These are phyloP conservation scores for Fusarium sp. DNA, from an alignment of 2,329 filamentous ascomycete species.

Conservation along the genomic window DNA sequence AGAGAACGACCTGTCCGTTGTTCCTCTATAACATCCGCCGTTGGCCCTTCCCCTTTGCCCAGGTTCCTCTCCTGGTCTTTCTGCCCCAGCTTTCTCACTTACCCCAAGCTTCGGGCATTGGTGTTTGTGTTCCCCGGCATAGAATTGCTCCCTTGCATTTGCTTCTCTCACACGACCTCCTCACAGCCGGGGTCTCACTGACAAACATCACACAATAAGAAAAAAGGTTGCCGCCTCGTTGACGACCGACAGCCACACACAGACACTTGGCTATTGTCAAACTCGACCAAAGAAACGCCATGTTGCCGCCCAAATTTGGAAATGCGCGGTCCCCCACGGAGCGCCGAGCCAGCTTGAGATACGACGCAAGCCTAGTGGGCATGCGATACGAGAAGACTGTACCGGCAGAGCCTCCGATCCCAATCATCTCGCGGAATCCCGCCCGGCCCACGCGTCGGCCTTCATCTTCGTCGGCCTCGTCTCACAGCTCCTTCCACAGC, in stretches of 20 bases:
- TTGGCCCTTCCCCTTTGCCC: constrained; percentile 13
- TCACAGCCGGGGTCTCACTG: constrained; percentile 31
- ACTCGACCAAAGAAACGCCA: constrained; percentile 30
- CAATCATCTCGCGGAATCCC: constrained; percentile 59
- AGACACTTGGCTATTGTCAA: constrained; percentile 20
- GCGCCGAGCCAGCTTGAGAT: constrained; percentile 53
- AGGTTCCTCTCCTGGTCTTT: constrained; percentile 7
- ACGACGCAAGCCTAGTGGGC: constrained; percentile 64
- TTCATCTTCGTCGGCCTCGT: constrained; percentile 39
- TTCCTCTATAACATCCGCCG: constrained; percentile 28
- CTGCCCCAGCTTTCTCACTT: background rate
- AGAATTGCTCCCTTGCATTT: constrained; percentile 37
- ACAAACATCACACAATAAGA: constrained; percentile 17
- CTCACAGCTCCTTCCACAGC: constrained; percentile 28
- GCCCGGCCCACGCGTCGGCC: constrained; percentile 47
- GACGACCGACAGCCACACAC: constrained; percentile 22
- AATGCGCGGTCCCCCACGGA: constrained; percentile 57
- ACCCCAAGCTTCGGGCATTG: constrained; percentile 22
- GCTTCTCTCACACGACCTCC: constrained; percentile 21
- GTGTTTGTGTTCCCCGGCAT: constrained; percentile 24
- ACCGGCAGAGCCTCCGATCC: constrained; percentile 68
- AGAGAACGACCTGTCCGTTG: background rate
- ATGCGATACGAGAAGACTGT: constrained; percentile 72
- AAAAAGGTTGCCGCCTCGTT: constrained; percentile 19
- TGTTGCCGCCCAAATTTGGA: constrained; percentile 56